Evolutionary conservation across 768 basidiomycete genomes (phyloP), one percentile per base, ranked within the genome.

Genomic region (Amyloporia xantha): DNA sequence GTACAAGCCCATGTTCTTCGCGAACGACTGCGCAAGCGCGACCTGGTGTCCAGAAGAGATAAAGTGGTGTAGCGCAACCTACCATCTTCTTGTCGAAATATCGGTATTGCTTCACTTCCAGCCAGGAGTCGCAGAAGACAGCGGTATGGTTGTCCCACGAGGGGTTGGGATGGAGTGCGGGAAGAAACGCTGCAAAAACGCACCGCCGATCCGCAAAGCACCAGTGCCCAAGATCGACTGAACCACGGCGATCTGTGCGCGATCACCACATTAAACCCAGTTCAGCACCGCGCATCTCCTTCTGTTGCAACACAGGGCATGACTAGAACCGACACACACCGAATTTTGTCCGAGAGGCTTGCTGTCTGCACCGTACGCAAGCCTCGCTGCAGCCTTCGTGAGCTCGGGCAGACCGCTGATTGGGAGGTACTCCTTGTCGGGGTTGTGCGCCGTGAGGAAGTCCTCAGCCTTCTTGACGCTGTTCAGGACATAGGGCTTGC

Each of bases 211-310:
- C 59, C 96, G 81, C 55, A 97, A 86, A 39, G 96, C 96, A 58
- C 96, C 96, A 11, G 96, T 99, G 12, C 96, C 96, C 24, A 94
- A 98, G 66, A 98, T 94, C 47, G 93, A 85, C 67, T 99, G 96
- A 10, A 91, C 86, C 46, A 87, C 76, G 21, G 90, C 80, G 61
- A 94, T 75, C 88, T 94, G 57, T 47, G 45, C 26, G 15, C 37
- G 30, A 24, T 26, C 11, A 21, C 20, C 21, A 49, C 48, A 44
- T 42, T 48, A 51, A 39, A 30, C 28, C 39, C 30, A 30, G 6
- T 17, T 21, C n/a, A 42, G 25, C 41, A 45, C 23, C 23, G 78
- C 88, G 45, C 60, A 91, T 86, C 49, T 84, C 71, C 60, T 85
- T 82, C 57, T 82, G 74, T 49, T 75, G 77, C 46, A n/a, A n/a